Base-by-base conservation (phyloP, 495 filamentous ascomycete species). In the Pyrenopolyporus hunteri region DNA sequence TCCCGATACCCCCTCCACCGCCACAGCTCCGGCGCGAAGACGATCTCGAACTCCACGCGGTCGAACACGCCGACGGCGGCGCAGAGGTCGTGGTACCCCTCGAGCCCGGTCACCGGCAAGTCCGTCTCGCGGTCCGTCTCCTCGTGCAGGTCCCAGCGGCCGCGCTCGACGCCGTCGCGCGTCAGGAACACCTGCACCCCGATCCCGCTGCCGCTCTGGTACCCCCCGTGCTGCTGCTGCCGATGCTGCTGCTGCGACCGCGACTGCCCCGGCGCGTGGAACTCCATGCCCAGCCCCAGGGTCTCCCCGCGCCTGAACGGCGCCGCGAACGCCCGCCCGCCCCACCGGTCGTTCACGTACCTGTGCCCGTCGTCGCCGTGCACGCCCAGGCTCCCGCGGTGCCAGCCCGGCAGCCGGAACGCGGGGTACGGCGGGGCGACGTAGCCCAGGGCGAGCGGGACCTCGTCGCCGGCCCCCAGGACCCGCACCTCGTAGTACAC, bases 371-470 rank as follows among this genome's bases (percentile, higher is more conserved):
- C 93, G 70, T 98, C 93, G 2, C 89, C 89, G 64, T 96, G 94
- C 8, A 97, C 87, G 5, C 82, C 93, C n/a, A 97, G 67, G 39
- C 87, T 89, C 1, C 84, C 92, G 23, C 93, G 79, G 69, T 98
- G 87, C 93, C 93, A 97, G 1, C 93, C 93, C 0, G 93, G 93
- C 51, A 94, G 82, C 35, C 93, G 83, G 82, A 92, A 97, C 0
- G 82, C 79, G 0, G 93, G 93, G 73, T 96, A 97, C 14, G 93
- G 93, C 42, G 86, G 83, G 1, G 89, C 92, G 1, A 78, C 77
- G 73, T 87, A 96, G 3, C 93, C 93, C 6, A 98, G 72, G 0
- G 91, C 86, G 9, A 97, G 73, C 6, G 85, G 80, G 49, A 86
- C 83, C 20, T 87, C 83, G 57, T 79, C 77, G 63, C 59, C 28